Base-by-base conservation (phyloP, 805 yeast genomes). In the Yamadazyma kitorensis region DNA sequence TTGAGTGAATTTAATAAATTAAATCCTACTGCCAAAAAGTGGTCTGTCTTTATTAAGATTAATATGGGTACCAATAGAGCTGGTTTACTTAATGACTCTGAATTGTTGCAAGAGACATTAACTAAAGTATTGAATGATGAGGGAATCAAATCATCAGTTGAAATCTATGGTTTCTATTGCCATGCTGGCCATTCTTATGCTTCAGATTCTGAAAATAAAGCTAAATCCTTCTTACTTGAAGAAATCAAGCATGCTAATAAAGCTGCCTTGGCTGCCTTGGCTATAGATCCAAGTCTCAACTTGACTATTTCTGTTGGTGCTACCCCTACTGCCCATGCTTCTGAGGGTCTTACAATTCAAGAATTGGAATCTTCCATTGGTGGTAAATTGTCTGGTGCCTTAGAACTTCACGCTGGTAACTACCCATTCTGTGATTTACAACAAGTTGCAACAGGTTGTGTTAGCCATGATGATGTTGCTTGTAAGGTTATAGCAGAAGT, bases 381-480 rank as follows among this genome's bases (percentile, higher is more conserved):
- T 14, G 36, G 22, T n/a, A 33, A 29, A 13, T 44, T 71, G 12
- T 40, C 45, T 13, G 80, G 79, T 4, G 48, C 52, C 1, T 57
- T 84, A 24, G 93, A 84, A 50, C 52, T 84, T 12, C 94, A 84
- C 52, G 89, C 91, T n/a, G 94, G 94, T 9, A 83, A 84, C 51
- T 84, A 80, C 49, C 72, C 81, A 3, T 72, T 79, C 49, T 77
- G 83, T 48, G 94, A 85, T 51, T 58, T 82, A 34, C 94, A 85
- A 52, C 93, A 85, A 52, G 68, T 78, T n/a, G 72, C 85, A 9
- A 85, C 93, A 0, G 76, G 76, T 0, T 75, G 82, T 43, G 66
- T 81, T 10, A 47, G 57, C 1, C 49, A 88, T 36, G 72, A 83
- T 10, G 86, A 86, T 33, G 78, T 80, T 1, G 85, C 89, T 2